Evolutionary conservation across 768 basidiomycete genomes (phyloP).

Genomic region (Trametes maxima): DNA sequence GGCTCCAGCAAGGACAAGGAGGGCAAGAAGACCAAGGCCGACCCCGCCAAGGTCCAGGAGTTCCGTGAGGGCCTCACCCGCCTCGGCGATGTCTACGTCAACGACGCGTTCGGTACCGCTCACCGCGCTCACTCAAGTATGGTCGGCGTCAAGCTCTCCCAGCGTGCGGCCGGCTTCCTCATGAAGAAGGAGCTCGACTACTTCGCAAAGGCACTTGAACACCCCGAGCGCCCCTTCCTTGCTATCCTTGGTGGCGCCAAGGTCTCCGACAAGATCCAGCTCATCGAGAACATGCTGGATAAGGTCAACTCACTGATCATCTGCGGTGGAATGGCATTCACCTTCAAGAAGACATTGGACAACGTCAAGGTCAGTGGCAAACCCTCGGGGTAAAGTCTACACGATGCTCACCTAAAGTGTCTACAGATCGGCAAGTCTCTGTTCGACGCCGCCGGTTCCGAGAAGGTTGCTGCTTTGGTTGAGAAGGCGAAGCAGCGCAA

Average conservation of each 20-base stretch:
- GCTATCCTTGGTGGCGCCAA: constrained; percentile 99
- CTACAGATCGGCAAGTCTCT: constrained; percentile 90
- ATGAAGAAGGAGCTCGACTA: constrained; percentile 99
- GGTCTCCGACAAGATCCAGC: constrained; percentile 97
- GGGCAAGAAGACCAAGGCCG: constrained; percentile 93
- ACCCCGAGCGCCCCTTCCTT: constrained; percentile 93
- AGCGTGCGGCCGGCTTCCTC: constrained; percentile 93
- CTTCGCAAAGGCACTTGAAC: constrained; percentile 97
- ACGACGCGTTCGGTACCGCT: constrained; percentile 98
- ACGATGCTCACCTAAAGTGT: neutral
- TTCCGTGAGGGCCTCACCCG: constrained; percentile 89
- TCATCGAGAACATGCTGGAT: constrained; percentile 99
- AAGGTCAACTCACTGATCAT: constrained; percentile 98
- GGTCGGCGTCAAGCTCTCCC: constrained; percentile 93
- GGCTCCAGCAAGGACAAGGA: constrained; percentile 93
- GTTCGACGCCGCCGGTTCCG: constrained; percentile 85
- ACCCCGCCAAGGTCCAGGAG: constrained; percentile 71
- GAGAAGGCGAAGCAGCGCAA: constrained; percentile 92
- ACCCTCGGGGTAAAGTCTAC: no score
- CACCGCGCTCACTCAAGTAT: constrained; percentile 98
- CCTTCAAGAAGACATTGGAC: constrained; percentile 95
- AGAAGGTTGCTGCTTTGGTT: constrained; percentile 81
- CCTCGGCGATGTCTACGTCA: constrained; percentile 96
- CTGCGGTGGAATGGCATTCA: constrained; percentile 98
- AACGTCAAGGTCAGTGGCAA: constrained; percentile 58